Conservation (phyloP, 1,139 yeast species). For the Saccharomyces hybrid region DNA sequence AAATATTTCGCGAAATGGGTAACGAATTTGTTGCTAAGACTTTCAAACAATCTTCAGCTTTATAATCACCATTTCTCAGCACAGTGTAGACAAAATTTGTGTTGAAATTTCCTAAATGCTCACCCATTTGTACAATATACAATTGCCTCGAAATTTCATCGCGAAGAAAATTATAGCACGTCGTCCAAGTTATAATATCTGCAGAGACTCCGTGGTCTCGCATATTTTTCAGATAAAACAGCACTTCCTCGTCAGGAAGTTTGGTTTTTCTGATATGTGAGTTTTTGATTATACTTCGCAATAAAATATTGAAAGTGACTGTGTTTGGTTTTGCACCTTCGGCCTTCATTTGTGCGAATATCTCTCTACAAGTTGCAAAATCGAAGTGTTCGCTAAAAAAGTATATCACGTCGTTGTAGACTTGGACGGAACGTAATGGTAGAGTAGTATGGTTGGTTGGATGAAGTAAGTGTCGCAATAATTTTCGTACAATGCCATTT, state of each 20-base stretch:
- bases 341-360: slow-evolving; percentile 36
- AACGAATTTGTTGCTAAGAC: slow-evolving; percentile 18
- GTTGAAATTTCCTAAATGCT: slow-evolving; percentile 24
- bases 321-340: slow-evolving; percentile 35
- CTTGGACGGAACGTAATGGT: slow-evolving; percentile 31
- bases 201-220: slow-evolving; percentile 25
- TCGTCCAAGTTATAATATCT: slow-evolving; percentile 38
- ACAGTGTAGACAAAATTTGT: slow-evolving; percentile 18
- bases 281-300: slow-evolving; percentile 26
- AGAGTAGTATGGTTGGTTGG: slow-evolving; percentile 35
- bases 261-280: slow-evolving; percentile 27
- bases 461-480: slow-evolving; percentile 36
- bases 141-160: slow-evolving; percentile 28
- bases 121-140: slow-evolving; percentile 23
- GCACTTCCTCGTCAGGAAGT: slow-evolving; percentile 30
- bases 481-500: slow-evolving; percentile 33
- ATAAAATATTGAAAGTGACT: slow-evolving; percentile 39
- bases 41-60: slow-evolving; percentile 11
- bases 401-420: slow-evolving; percentile 41
- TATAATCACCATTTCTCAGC: slow-evolving; percentile 12
- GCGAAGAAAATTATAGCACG: slow-evolving; percentile 25
- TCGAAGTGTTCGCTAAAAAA: slow-evolving; percentile 36
- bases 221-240: slow-evolving; percentile 34
- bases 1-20: slow-evolving; percentile 18
- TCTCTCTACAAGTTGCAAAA: slow-evolving; percentile 38